Percentiles rank a stretch among this genome's conserved stretches.
phyloP scores from a whole-genome alignment of 2,329 filamentous ascomycete genomes.

The Kalmusia sp. region DNA sequence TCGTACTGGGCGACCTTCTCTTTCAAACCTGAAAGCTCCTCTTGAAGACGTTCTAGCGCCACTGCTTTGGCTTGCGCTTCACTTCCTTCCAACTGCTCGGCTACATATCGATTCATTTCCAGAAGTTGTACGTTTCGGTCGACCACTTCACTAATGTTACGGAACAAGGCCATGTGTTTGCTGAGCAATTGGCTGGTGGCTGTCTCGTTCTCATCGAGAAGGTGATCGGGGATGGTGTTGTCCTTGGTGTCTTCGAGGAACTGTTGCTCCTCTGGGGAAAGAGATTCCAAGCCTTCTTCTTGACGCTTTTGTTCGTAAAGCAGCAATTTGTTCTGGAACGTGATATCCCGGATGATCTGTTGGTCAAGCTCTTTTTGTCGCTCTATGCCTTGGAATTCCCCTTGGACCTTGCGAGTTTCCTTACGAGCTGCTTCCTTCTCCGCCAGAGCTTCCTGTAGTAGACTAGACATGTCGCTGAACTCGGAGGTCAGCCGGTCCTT shows the following conservation, averaged over 20 bases:
- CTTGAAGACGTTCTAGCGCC: slow-evolving; percentile 63
- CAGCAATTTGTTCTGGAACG: slow-evolving; percentile 88
- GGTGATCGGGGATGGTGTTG: slow-evolving; percentile 74
- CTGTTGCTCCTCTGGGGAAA: slow-evolving; percentile 74
- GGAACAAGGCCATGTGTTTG: slow-evolving; percentile 87
- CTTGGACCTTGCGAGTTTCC: slow-evolving; percentile 78
- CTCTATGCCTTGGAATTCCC: slow-evolving; percentile 67
- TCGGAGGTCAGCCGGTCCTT: slow-evolving; percentile 81
- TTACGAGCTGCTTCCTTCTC: slow-evolving; percentile 82
- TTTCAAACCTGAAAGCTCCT: slow-evolving; percentile 76
- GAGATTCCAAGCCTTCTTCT: slow-evolving; percentile 77
- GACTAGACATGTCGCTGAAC: slow-evolving; percentile 76
- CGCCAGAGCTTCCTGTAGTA: slow-evolving; percentile 81
- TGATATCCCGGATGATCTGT: slow-evolving; percentile 87
- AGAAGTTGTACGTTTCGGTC: slow-evolving; percentile 87
- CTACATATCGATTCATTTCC: slow-evolving; percentile 81
- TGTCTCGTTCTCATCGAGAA: slow-evolving; percentile 69
- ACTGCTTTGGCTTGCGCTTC: slow-evolving; percentile 72
- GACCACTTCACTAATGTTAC: slow-evolving; percentile 82
- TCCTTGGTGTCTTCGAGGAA: slow-evolving; percentile 80
- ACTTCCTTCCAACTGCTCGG: slow-evolving; percentile 88
- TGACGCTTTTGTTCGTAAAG: slow-evolving; percentile 84
- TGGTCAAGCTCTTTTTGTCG: slow-evolving; percentile 79
- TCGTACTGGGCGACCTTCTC: slow-evolving; percentile 78
- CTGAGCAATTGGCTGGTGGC: slow-evolving; percentile 90